Conservation (phyloP, 1,139 yeast genomes). For the Blastobotrys malaysiensis region DNA sequence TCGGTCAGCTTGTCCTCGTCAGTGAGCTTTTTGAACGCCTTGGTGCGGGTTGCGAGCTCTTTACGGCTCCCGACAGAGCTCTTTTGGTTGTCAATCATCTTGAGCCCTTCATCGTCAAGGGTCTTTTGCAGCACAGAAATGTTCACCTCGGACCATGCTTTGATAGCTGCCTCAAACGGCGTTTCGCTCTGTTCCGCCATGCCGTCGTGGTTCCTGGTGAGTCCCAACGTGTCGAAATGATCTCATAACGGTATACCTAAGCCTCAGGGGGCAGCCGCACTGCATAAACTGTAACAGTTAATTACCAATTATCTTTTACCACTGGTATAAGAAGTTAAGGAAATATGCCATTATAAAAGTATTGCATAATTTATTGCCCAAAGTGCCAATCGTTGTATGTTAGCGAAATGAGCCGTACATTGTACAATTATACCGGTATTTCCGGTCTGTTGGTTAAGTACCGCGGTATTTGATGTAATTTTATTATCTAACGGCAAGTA, state of each 20-base stretch:
- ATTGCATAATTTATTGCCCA: too few species aligned
- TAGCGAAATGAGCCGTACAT: too few species aligned
- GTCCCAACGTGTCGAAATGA: neutral
- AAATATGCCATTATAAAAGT: too few species aligned
- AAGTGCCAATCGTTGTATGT: too few species aligned
- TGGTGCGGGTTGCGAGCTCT: conserved; percentile 73
- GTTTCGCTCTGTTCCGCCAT: conserved; percentile 7
- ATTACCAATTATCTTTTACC: too few species aligned
- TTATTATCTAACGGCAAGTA: too few species aligned
- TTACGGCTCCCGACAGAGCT: conserved; percentile 64
- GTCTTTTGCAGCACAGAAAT: conserved; percentile 61
- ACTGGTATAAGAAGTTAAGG: too few species aligned
- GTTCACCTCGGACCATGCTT: conserved; percentile 72
- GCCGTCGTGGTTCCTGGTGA: neutral
- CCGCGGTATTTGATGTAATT: too few species aligned
- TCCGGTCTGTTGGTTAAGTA: too few species aligned
- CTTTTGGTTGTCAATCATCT: conserved; percentile 66
- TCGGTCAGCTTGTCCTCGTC: conserved; percentile 62
- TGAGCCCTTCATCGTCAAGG: conserved; percentile 70
- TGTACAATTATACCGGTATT: too few species aligned
- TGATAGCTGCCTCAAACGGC: conserved; percentile 57
- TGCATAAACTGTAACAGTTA: too few species aligned
- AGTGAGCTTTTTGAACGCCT: conserved; percentile 66
- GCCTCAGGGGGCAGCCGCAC: neutral
- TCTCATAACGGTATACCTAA: neutral